A percentile compares a stretch with the other conserved stretches of the same genome.
These are phyloP conservation scores for Candida dubliniensis DNA, from an alignment of 1,139 yeast species.

Conservation along the genomic window DNA sequence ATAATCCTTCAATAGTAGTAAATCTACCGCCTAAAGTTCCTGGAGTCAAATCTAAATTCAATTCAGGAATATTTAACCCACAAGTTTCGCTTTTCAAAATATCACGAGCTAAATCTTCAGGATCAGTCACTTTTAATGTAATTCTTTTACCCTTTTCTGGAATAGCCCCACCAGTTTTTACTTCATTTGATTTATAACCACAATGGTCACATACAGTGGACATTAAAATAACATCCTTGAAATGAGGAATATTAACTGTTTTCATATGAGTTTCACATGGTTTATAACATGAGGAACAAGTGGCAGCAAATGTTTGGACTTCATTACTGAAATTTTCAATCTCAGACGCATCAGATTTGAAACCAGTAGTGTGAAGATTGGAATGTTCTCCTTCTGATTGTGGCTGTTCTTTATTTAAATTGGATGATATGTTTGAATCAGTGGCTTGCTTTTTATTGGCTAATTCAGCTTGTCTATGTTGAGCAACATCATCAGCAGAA, in stretches of 20 bases:
- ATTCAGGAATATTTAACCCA: slow-evolving; percentile 81
- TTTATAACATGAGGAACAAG: slow-evolving; percentile 85
- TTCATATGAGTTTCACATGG: slow-evolving; percentile 95
- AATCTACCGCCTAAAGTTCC: slow-evolving; percentile 98
- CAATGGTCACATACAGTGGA: slow-evolving; percentile 90
- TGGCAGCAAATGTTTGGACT: slow-evolving; percentile 88
- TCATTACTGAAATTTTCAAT: slow-evolving; percentile 85
- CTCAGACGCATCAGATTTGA: slow-evolving; percentile 68
- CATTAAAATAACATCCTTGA: slow-evolving; percentile 96
- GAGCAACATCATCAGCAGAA: slow-evolving; percentile 74
- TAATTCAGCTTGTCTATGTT: slow-evolving; percentile 44
- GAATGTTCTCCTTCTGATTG: slow-evolving; percentile 17
- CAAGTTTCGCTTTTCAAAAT: slow-evolving; percentile 94
- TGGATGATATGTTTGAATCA: slow-evolving; percentile 27
- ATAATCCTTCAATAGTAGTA: slow-evolving; percentile 92
- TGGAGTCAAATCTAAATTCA: slow-evolving; percentile 86
- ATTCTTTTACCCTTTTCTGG: slow-evolving; percentile 83
- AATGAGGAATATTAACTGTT: slow-evolving; percentile 94
- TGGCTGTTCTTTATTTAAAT: slow-evolving; percentile 17
- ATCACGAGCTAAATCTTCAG: slow-evolving; percentile 93
- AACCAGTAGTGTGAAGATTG: slow-evolving; percentile 56
- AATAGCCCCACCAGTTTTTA: slow-evolving; percentile 96
- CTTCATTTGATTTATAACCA: slow-evolving; percentile 97
- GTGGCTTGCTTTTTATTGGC: slow-evolving; percentile 41
- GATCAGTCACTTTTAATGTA: slow-evolving; percentile 75